These are phyloP conservation scores for Plantago lanceolata DNA, from an alignment of 305 asterid genomes.

Conservation along the genomic window DNA sequence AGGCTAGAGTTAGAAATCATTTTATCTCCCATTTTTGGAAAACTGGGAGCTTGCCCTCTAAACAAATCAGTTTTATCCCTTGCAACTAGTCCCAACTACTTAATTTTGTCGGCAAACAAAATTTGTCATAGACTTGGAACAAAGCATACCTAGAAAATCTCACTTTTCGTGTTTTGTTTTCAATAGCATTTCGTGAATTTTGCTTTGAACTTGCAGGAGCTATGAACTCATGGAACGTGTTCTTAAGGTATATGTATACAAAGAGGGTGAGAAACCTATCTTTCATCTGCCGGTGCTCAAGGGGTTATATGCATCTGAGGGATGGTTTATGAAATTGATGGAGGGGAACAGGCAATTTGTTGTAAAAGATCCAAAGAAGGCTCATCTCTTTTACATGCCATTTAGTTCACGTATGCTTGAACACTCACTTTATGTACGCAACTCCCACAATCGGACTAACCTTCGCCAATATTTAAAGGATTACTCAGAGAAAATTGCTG, in stretches of 20 bases:
- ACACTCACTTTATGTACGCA: slow-evolving; percentile 57
- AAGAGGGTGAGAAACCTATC: slow-evolving; percentile 79
- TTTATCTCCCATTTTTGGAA: neutral
- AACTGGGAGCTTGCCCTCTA: too few relatives aligned
- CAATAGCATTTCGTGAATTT: slow-evolving; percentile 3
- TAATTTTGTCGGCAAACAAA: neutral
- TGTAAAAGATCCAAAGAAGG: slow-evolving; percentile 72
- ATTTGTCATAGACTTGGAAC: slow-evolving; percentile 3
- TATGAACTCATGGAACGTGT: slow-evolving; percentile 79
- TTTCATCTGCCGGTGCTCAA: slow-evolving; percentile 83
- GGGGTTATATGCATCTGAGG: slow-evolving; percentile 90
- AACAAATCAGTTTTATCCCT: too few relatives aligned
- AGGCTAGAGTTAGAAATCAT: neutral
- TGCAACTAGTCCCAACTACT: neutral
- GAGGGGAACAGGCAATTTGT: slow-evolving; percentile 58
- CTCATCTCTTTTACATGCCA: slow-evolving; percentile 88
- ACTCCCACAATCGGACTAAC: slow-evolving; percentile 76
- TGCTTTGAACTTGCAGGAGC: slow-evolving; percentile 47
- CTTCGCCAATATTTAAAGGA: slow-evolving; percentile 64
- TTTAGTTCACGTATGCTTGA: slow-evolving; percentile 81
- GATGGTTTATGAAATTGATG: slow-evolving; percentile 97
- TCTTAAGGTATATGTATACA: slow-evolving; percentile 67
- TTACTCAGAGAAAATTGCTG: slow-evolving; percentile 68
- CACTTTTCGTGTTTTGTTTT: neutral
- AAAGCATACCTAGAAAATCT: slow-evolving; percentile 6